These are phyloP conservation scores for Dunaliella primolecta DNA, from an alignment of 139 green algal species.

Conservation along the genomic window DNA sequence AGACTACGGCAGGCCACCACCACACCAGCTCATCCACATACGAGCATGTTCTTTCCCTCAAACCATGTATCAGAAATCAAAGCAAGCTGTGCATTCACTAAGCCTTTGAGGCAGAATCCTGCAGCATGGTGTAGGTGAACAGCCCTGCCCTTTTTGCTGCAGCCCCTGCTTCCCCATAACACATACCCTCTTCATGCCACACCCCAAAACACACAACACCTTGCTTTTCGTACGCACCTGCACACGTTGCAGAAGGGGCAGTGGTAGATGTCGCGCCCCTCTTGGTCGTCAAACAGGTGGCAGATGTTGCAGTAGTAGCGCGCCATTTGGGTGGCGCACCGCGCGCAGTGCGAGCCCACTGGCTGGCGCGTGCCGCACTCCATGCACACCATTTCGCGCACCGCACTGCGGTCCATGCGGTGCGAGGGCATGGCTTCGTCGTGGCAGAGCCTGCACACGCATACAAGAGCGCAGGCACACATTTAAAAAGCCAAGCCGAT, in stretches of 20 bases:
- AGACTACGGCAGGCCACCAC: too few species aligned
- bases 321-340: constrained; percentile 8
- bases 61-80: too few species aligned
- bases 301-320: constrained; percentile 97
- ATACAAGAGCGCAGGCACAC: not conserved
- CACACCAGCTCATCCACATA: too few species aligned
- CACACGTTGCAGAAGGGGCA: constrained; percentile 98
- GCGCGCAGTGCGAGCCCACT: constrained; percentile 41
- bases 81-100: too few species aligned
- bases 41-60: too few species aligned
- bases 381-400: constrained; percentile 87
- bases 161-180: too few species aligned
- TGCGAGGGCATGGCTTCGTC: constrained; percentile 84
- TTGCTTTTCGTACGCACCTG: constrained; percentile 1
- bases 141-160: too few species aligned
- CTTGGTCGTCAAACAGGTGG: constrained; percentile 91
- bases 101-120: too few species aligned
- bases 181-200: too few species aligned
- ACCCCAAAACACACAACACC: too few species aligned
- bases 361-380: constrained; percentile 75
- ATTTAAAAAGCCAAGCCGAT: too few species aligned
- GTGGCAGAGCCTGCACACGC: constrained; percentile 78
- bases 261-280: constrained; percentile 89
- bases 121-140: too few species aligned
- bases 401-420: constrained; percentile 74